phyloP scores from a whole-genome alignment of 2,329 filamentous ascomycete genomes.

The Trichoderma koningii region DNA sequence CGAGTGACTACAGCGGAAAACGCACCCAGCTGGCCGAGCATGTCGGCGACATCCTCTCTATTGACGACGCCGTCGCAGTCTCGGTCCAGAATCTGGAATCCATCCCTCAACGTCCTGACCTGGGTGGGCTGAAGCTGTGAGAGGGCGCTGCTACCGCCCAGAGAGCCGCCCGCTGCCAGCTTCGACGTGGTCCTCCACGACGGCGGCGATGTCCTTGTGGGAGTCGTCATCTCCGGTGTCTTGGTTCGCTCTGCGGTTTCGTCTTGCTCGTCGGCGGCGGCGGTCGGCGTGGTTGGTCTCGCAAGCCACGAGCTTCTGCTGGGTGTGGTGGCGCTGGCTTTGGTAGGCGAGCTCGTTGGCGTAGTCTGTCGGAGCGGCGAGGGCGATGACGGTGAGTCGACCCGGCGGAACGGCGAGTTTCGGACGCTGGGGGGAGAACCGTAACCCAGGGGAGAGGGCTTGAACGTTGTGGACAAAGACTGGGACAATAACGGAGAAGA shows the following conservation, averaged over 20 bases:
- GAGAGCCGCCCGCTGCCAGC: slow-evolving; percentile 47
- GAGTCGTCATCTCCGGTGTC: slow-evolving; percentile 41
- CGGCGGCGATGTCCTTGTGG: slow-evolving; percentile 41
- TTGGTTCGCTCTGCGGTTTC: slow-evolving; percentile 40
- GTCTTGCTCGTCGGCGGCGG: slow-evolving; percentile 42
- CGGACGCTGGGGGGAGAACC: slow-evolving; percentile 60
- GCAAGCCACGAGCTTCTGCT: slow-evolving; percentile 39
- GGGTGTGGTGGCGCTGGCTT: slow-evolving; percentile 36
- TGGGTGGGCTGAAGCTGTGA: slow-evolving; percentile 78
- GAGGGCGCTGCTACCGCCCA: slow-evolving; percentile 56
- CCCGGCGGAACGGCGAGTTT: slow-evolving; percentile 64
- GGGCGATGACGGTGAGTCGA: slow-evolving; percentile 66
- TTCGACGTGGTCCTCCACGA: slow-evolving; percentile 39
- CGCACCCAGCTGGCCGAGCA: slow-evolving; percentile 78
- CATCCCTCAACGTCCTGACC: slow-evolving; percentile 84
- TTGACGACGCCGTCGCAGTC: slow-evolving; percentile 84
- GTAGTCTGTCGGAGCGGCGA: slow-evolving; percentile 66
- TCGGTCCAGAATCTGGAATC: slow-evolving; percentile 89
- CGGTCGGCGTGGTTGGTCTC: slow-evolving; percentile 47
- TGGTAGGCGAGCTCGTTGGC: slow-evolving; percentile 63
- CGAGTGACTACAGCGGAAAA: not conserved
- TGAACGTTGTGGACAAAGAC: slow-evolving; percentile 62
- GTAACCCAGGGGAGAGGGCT: slow-evolving; percentile 71
- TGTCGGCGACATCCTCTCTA: slow-evolving; percentile 81
- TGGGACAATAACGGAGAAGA: slow-evolving; percentile 38